Evolutionary conservation across 768 basidiomycete species (phyloP).

Genomic region (Strobilomyces echinocephalus): DNA sequence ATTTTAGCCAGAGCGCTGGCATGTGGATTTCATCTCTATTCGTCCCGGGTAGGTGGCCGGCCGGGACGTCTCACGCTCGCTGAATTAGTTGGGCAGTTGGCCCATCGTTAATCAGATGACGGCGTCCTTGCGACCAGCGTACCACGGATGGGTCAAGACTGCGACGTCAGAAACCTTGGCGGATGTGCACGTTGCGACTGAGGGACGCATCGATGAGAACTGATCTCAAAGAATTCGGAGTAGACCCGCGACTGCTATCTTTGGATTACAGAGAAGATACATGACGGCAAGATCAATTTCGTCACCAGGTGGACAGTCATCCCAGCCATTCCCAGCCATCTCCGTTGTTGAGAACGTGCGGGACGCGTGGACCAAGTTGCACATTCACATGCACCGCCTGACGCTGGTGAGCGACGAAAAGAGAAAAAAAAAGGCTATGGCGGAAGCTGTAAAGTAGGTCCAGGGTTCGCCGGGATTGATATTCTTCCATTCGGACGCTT

Average conservation of each 20-base stretch:
- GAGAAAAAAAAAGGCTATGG: neutral
- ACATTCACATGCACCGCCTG: neutral
- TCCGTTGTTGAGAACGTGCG: constrained; percentile 4
- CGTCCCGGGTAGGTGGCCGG: neutral
- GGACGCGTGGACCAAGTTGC: constrained; percentile 5
- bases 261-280: constrained; percentile 1
- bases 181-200: neutral
- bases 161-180: neutral
- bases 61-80: constrained; percentile 3
- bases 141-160: neutral
- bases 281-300: constrained; percentile 1
- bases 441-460: neutral
- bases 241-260: constrained; percentile 13
- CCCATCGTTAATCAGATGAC: neutral
- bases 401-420: neutral
- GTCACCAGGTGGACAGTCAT: neutral
- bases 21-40: constrained; percentile 7
- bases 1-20: neutral
- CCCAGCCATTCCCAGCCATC: constrained; percentile 6
- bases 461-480: constrained; percentile 7
- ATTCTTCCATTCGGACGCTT: constrained; percentile 11
- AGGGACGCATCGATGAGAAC: constrained; percentile 4
- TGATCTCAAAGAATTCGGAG: neutral
- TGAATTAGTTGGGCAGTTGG: neutral
- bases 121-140: neutral